Evolutionary conservation across 2,329 filamentous ascomycete species (phyloP), one percentile per base, ranked within the genome.

Genomic region (Trichoderma koningii): DNA sequence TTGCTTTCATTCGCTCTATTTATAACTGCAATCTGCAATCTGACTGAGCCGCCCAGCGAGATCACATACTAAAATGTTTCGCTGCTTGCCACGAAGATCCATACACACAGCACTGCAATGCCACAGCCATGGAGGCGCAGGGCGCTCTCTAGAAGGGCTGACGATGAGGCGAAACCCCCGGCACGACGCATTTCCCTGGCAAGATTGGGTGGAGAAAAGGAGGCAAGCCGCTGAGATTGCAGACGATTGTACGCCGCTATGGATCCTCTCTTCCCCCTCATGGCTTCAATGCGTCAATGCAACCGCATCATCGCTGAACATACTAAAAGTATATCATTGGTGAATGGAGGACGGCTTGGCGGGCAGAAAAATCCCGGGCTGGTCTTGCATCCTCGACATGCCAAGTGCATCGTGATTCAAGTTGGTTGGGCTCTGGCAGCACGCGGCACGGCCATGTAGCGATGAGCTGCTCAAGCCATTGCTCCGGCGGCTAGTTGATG

Each of bases 161-260:
- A 63, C 59, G 17, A 63, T 45, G 42, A 42, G 15, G 34, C 34
- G 34, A 38, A 10, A 47, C 28, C 41, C 41, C 59, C 14, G 47
- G 34, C 41, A 19, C 38, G 17, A 21, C 50, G 59, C 59, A 63
- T 63, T 55, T 63, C 59, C 56, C 50, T 52, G 26, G 59, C 48
- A 47, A 63, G 59, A 63, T 63, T 63, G 59, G 59, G 59, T 63
- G 59, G 59, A 47, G 59, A 63, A 63, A 60, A 63, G 59, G 59
- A 63, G 59, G 44, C 59, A 52, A 44, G 59, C 38, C 26, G 59
- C 59, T 53, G 59, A 45, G 59, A 62, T 53, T 62, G 59, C 59
- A 62, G 12, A 62, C 44, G 59, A 53, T 62, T 44, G 21, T 21
- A n/a, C 26, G 34, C 26, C 59, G 59, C 26, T 23, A 63, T 55